A percentile compares a stretch with the other conserved stretches of the same genome.
phyloP scores from a whole-genome alignment of 1,284 basidiomycete species.

The Clitocybe nebularis region DNA sequence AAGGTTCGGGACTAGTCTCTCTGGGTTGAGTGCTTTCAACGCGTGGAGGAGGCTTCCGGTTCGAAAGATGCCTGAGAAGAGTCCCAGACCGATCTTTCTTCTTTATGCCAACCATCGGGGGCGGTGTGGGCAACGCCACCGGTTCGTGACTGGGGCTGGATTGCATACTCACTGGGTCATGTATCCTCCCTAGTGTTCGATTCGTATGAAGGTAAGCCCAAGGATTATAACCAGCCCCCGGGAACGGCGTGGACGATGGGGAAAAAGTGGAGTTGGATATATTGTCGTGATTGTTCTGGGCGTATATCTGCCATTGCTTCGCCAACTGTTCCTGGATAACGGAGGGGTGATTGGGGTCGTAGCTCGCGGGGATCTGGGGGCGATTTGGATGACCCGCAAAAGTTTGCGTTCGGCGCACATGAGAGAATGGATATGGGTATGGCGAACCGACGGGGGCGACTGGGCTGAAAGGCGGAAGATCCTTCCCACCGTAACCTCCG shows the following conservation, averaged over 20 bases:
- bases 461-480: constrained; percentile 42
- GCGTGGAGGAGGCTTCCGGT: constrained; percentile 58
- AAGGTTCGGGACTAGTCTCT: constrained; percentile 72
- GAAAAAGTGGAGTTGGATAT: constrained; percentile 70
- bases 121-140: constrained; percentile 48
- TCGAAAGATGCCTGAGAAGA: constrained; percentile 23
- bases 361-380: constrained; percentile 40
- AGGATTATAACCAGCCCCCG: constrained; percentile 51
- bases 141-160: constrained; percentile 77
- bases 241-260: constrained; percentile 68
- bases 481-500: constrained; percentile 28
- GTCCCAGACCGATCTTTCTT: constrained; percentile 24
- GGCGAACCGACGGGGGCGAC: constrained; percentile 60
- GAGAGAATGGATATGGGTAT: constrained; percentile 71
- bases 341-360: constrained; percentile 45
- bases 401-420: constrained; percentile 53
- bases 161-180: constrained; percentile 54
- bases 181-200: constrained; percentile 35
- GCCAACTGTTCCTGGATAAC: constrained; percentile 64
- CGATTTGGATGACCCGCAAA: constrained; percentile 32
- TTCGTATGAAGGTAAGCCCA: constrained; percentile 63
- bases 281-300: constrained; percentile 61
- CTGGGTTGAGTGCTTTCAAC: constrained; percentile 78
- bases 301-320: constrained; percentile 72
- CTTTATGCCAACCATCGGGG: constrained; percentile 31